Evolutionary conservation across 352 stramenopile species (phyloP).

Genomic region (Phytophthora foliorum): DNA sequence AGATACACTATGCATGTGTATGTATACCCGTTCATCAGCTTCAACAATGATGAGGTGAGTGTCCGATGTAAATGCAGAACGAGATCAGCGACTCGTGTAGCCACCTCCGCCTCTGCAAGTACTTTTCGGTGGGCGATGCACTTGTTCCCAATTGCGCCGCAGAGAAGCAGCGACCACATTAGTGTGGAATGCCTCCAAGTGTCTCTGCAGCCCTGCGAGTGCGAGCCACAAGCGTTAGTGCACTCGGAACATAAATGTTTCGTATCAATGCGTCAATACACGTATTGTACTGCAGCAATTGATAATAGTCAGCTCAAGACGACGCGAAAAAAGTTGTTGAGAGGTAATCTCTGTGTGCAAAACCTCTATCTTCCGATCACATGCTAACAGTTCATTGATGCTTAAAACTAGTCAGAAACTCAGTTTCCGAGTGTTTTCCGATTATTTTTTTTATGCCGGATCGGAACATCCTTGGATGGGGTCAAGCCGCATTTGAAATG

Average conservation of each 20-base stretch:
- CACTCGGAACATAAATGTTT: not conserved
- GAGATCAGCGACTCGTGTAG: slow-evolving; percentile 7
- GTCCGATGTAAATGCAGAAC: slow-evolving; percentile 20
- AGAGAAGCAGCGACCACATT: not conserved
- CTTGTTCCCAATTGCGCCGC: not conserved
- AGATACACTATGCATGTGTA: too few species aligned
- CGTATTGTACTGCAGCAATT: too few species aligned
- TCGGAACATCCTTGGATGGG: slow-evolving; percentile 22
- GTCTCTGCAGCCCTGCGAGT: slow-evolving; percentile 5
- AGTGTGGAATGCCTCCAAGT: slow-evolving; percentile 23
- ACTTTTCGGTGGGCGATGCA: slow-evolving; percentile 11
- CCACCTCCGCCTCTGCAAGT: slow-evolving; percentile 14
- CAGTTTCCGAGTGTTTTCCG: slow-evolving; percentile 21
- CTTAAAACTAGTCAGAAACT: slow-evolving; percentile 8
- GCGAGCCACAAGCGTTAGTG: slow-evolving; percentile 17
- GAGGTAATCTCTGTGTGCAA: not conserved
- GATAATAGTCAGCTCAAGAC: slow-evolving; percentile 3
- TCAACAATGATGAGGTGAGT: slow-evolving; percentile 41
- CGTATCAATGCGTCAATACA: not conserved
- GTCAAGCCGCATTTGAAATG: not conserved
- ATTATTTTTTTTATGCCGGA: slow-evolving; percentile 29
- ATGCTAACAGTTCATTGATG: not conserved
- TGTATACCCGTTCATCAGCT: too few species aligned
- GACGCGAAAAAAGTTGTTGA: slow-evolving; percentile 24
- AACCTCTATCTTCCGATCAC: not conserved